Percentiles rank a stretch among this genome's conserved stretches.
These are phyloP conservation scores for Calycina herbarum DNA, from an alignment of 2,329 filamentous ascomycete species.

Conservation along the genomic window DNA sequence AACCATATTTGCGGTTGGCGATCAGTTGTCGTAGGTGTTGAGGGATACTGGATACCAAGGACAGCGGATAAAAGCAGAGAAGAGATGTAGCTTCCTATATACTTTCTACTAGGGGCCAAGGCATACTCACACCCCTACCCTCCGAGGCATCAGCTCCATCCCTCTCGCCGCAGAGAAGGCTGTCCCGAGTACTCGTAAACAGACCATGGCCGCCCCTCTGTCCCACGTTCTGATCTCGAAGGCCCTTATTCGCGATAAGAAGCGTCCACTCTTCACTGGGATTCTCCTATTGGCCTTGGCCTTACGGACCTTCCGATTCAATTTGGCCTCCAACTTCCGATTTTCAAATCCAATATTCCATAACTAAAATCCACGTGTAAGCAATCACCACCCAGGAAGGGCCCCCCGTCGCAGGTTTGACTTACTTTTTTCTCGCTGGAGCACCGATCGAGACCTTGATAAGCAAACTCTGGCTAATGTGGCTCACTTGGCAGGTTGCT, in stretches of 20 bases:
- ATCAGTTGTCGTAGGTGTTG: background rate
- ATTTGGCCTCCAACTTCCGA: background rate
- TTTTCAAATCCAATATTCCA: slow-evolving; percentile 3
- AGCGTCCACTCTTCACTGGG: background rate
- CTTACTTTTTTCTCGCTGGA: background rate
- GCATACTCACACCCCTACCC: background rate
- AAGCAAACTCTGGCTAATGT: slow-evolving; percentile 4
- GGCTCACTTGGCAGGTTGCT: background rate
- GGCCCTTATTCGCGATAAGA: slow-evolving; percentile 1
- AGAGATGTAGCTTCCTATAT: background rate
- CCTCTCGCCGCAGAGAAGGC: background rate
- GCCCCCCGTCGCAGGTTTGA: background rate
- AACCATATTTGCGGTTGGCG: slow-evolving; percentile 23
- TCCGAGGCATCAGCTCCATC: background rate
- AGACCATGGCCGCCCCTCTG: background rate
- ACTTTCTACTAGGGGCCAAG: slow-evolving; percentile 1
- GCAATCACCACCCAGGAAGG: background rate
- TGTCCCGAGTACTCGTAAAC: background rate
- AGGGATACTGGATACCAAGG: background rate
- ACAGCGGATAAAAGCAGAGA: background rate
- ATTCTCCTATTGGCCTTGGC: background rate
- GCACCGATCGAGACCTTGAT: background rate
- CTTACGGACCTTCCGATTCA: background rate
- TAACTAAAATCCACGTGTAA: background rate
- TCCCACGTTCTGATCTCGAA: background rate